A percentile compares a stretch with the other conserved stretches of the same genome.
phyloP scores from a whole-genome alignment of 129 eudicot genomes.

The Chrysanthemum lavandulifolium region DNA sequence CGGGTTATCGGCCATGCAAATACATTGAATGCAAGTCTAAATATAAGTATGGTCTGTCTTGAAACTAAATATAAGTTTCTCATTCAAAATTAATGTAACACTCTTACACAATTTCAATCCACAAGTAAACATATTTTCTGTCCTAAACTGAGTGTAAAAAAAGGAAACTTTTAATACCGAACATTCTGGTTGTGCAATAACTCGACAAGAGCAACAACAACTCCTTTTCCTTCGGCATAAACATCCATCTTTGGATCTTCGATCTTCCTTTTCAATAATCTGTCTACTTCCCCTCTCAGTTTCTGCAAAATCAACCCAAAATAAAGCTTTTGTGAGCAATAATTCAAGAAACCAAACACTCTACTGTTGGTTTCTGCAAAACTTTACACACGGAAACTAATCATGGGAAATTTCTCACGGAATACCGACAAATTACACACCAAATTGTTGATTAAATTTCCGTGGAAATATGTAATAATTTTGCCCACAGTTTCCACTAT shows the following conservation, averaged over 20 bases:
- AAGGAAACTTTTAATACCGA: conserved; percentile 32
- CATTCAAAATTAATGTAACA: too few relatives aligned
- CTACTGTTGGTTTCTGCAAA: too few relatives aligned
- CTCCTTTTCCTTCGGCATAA: conserved; percentile 69
- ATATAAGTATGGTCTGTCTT: too few relatives aligned
- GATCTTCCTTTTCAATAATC: conserved; percentile 71
- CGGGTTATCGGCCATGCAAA: too few relatives aligned
- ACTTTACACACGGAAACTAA: too few relatives aligned
- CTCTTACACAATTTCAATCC: neutral
- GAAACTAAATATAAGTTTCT: too few relatives aligned
- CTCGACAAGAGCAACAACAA: conserved; percentile 89
- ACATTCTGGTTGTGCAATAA: conserved; percentile 74
- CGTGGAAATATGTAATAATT: too few relatives aligned
- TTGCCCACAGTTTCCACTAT: too few relatives aligned
- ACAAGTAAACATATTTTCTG: neutral
- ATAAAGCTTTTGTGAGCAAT: neutral
- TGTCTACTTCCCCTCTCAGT: conserved; percentile 86
- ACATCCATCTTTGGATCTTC: conserved; percentile 82
- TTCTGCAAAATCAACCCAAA: conserved; percentile 48
- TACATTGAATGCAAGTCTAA: too few relatives aligned
- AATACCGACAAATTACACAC: too few relatives aligned
- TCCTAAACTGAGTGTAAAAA: neutral
- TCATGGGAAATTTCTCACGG: too few relatives aligned
- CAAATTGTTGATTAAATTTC: too few relatives aligned
- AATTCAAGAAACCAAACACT: neutral